Evolutionary conservation across 1,284 basidiomycete genomes (phyloP).

Genomic region (Takashimella koratensis): DNA sequence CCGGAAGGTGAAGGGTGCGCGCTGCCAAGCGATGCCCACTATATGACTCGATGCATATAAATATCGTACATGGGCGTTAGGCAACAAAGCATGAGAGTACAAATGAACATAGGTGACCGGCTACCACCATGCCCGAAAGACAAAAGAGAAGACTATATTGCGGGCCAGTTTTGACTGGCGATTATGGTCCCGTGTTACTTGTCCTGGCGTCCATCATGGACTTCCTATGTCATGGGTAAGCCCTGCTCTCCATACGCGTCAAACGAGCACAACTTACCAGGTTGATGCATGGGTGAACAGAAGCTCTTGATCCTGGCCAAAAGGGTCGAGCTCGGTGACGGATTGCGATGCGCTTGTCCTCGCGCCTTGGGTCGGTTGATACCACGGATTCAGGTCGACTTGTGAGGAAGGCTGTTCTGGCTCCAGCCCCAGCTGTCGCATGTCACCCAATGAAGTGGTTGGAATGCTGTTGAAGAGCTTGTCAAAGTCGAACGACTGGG

Average conservation of each 20-base stretch:
- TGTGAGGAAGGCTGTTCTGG: background rate
- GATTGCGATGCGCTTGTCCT: background rate
- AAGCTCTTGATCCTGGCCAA: background rate
- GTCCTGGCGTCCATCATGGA: background rate
- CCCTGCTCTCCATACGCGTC: background rate
- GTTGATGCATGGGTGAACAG: background rate
- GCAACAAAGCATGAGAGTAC: too few relatives aligned
- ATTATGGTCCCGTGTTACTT: background rate
- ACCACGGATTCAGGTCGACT: background rate
- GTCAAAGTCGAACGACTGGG: background rate
- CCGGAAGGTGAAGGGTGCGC: too few relatives aligned
- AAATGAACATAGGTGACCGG: too few relatives aligned
- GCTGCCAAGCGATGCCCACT: too few relatives aligned
- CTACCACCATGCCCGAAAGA: too few relatives aligned
- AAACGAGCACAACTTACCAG: background rate
- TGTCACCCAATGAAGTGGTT: background rate
- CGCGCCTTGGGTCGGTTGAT: background rate
- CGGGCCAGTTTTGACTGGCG: too few relatives aligned
- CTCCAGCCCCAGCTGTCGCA: background rate
- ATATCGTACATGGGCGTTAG: too few relatives aligned
- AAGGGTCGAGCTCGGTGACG: background rate
- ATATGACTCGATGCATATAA: too few relatives aligned
- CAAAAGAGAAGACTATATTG: too few relatives aligned
- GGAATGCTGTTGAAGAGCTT: background rate
- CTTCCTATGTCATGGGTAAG: background rate